Percentiles rank a stretch among this genome's conserved stretches.
These are phyloP conservation scores for Epichloe uncinata DNA, from an alignment of 2,329 filamentous ascomycete genomes.

Conservation along the genomic window DNA sequence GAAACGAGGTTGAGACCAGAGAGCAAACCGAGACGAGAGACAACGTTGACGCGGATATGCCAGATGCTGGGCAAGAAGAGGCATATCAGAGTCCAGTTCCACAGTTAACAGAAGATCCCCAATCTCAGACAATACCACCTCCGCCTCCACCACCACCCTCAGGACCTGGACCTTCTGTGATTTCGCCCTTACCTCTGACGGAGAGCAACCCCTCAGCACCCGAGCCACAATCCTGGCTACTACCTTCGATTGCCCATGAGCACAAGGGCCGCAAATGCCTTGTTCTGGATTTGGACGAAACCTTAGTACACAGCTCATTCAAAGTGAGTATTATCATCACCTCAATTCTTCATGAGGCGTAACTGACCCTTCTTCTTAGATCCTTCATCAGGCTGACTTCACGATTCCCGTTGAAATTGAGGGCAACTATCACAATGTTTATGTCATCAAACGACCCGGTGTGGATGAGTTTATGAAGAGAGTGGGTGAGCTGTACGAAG, in stretches of 20 bases:
- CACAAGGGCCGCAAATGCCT: slow-evolving; percentile 85
- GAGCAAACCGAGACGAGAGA: slow-evolving; percentile 26
- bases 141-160: slow-evolving; percentile 28
- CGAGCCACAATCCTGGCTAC: slow-evolving; percentile 48
- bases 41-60: slow-evolving; percentile 55
- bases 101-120: slow-evolving; percentile 24
- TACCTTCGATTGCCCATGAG: slow-evolving; percentile 70
- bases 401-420: slow-evolving; percentile 98
- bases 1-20: slow-evolving; percentile 13
- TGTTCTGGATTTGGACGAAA: slow-evolving; percentile 92
- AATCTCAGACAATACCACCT: slow-evolving; percentile 23
- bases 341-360: slow-evolving; percentile 1
- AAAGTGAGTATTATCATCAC: slow-evolving; percentile 43
- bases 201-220: slow-evolving; percentile 31
- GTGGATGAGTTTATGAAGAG: slow-evolving; percentile 99
- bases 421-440: slow-evolving; percentile 97
- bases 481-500: slow-evolving; percentile 93
- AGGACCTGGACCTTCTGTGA: slow-evolving; percentile 28
- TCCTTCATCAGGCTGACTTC: slow-evolving; percentile 94
- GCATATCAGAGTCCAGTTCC: slow-evolving; percentile 30
- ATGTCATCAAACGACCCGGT: slow-evolving; percentile 97
- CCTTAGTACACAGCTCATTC: slow-evolving; percentile 95
- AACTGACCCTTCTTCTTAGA: slow-evolving; percentile 36
- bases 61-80: slow-evolving; percentile 43
- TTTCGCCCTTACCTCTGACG: slow-evolving; percentile 23